phyloP scores from a whole-genome alignment of 2,329 filamentous ascomycete species.

The Helicocarpus griseus region DNA sequence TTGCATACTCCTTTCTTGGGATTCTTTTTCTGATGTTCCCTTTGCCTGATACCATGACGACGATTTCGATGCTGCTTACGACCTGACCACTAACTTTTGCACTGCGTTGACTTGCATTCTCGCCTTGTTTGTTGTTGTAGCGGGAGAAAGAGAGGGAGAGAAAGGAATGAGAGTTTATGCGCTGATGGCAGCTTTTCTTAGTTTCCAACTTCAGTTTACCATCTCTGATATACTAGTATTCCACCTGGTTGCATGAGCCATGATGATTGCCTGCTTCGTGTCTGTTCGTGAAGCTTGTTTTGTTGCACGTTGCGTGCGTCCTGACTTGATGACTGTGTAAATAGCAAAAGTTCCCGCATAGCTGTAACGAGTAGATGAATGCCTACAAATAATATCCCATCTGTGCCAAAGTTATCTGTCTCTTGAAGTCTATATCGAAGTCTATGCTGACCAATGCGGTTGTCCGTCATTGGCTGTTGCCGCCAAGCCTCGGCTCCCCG shows the following conservation, averaged over 20 bases:
- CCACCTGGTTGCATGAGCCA: background rate
- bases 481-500: background rate
- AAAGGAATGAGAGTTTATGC: background rate
- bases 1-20: constrained; percentile 3
- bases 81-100: background rate
- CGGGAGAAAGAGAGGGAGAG: background rate
- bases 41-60: background rate
- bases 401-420: no score
- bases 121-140: background rate
- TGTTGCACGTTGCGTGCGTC: background rate
- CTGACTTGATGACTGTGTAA: background rate
- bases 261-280: background rate
- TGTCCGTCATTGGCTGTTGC: background rate
- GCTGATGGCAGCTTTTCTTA: background rate
- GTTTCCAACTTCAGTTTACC: background rate
- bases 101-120: background rate
- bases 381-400: background rate
- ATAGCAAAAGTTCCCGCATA: background rate
- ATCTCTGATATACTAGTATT: background rate
- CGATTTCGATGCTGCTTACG: background rate
- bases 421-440: background rate
- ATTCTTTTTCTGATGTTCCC: background rate
- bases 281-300: background rate
- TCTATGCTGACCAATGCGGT: background rate
- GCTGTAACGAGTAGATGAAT: no score